Evolutionary conservation across 2,329 filamentous ascomycete species (phyloP).

Genomic region (Penicillium sp.): DNA sequence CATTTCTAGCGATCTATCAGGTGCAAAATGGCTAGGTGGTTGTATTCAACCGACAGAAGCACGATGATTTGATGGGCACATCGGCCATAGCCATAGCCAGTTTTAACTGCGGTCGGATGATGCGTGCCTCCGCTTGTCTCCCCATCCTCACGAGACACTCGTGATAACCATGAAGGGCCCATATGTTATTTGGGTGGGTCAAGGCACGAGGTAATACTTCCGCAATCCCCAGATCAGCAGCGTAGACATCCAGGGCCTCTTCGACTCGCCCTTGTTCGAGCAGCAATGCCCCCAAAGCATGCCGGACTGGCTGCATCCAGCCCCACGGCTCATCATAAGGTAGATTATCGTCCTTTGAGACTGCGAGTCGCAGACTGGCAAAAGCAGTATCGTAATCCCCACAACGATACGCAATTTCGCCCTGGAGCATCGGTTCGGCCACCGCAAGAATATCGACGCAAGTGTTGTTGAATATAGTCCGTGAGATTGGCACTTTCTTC

Average conservation of each 20-base stretch:
- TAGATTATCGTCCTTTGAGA: constrained; percentile 63
- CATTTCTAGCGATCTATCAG: not conserved
- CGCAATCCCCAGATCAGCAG: constrained; percentile 62
- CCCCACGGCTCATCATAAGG: constrained; percentile 77
- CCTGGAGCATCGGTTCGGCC: constrained; percentile 66
- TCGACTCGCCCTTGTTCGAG: constrained; percentile 64
- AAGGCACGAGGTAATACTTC: constrained; percentile 63
- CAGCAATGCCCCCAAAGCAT: constrained; percentile 69
- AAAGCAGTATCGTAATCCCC: constrained; percentile 63
- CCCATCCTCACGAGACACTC: constrained; percentile 66
- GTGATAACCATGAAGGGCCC: constrained; percentile 72
- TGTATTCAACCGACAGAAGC: constrained; percentile 53
- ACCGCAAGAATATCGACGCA: constrained; percentile 65
- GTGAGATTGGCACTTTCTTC: constrained; percentile 49
- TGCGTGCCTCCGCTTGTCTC: constrained; percentile 48
- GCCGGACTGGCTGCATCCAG: constrained; percentile 75
- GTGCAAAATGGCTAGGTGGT: not conserved
- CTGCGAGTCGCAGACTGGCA: constrained; percentile 57
- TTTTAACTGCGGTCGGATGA: constrained; percentile 53
- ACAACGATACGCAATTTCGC: constrained; percentile 71
- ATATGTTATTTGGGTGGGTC: constrained; percentile 72
- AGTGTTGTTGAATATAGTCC: constrained; percentile 71
- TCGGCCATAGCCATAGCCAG: constrained; percentile 59
- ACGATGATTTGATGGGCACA: constrained; percentile 60
- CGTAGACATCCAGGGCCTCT: constrained; percentile 60